A percentile compares a stretch with the other conserved stretches of the same genome.
These are phyloP conservation scores for Colletotrichum noveboracense DNA, from an alignment of 2,329 filamentous ascomycete genomes.

Conservation along the genomic window DNA sequence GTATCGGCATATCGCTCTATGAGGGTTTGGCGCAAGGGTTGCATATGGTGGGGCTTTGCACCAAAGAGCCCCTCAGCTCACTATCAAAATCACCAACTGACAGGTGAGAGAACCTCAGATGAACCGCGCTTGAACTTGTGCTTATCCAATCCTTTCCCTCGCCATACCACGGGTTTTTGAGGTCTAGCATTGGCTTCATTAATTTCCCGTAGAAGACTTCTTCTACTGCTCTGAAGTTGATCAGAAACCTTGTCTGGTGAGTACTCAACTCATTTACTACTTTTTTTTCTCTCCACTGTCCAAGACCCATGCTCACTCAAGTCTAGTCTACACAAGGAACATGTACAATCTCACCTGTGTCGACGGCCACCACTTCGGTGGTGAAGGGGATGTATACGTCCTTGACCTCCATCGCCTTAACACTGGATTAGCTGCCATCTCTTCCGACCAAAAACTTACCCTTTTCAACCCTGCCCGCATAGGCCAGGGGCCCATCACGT, in stretches of 20 bases:
- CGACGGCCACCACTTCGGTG: constrained; percentile 43
- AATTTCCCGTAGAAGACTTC: background rate
- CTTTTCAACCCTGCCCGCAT: constrained; percentile 67
- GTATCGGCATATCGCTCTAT: background rate
- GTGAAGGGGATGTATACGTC: constrained; percentile 56
- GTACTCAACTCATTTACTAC: background rate
- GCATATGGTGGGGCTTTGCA: constrained; percentile 4
- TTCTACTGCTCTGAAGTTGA: background rate
- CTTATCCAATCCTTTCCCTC: background rate
- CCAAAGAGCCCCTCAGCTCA: background rate
- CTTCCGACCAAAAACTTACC: constrained; percentile 73
- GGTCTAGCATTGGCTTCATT: background rate
- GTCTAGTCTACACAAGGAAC: background rate
- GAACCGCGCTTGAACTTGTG: background rate
- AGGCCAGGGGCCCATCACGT: constrained; percentile 51
- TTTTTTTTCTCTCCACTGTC: background rate
- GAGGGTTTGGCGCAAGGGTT: background rate
- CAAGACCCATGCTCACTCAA: constrained; percentile 1
- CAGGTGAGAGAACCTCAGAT: background rate
- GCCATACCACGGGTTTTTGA: background rate
- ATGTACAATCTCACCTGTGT: constrained; percentile 49
- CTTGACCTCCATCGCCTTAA: constrained; percentile 60
- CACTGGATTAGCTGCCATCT: constrained; percentile 63
- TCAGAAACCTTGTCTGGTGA: background rate
- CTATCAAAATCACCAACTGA: background rate